Base-by-base conservation (phyloP, 192 early-diverging fungal genomes). In the Backusella sp. region DNA sequence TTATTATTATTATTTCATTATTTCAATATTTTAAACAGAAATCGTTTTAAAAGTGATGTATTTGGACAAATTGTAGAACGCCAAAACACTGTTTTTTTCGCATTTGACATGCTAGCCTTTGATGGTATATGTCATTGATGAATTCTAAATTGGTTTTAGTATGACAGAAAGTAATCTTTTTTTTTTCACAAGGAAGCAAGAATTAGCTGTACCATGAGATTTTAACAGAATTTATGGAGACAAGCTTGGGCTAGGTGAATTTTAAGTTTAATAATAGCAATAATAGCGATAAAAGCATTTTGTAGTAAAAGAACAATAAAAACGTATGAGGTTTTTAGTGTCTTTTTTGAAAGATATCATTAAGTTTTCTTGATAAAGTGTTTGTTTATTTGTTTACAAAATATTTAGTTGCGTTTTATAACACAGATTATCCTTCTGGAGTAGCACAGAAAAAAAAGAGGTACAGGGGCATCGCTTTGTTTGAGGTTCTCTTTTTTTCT, bases 331-430 rank as follows among this genome's bases (percentile, higher is more conserved):
- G 26, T 62, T 14, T 62, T 62, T 62, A 62, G 9, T 14, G 56
- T 28, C 23, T 28, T 62, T 56, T 62, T 62, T 62, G 23, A 14
- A 62, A 28, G 11, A 26, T 5, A 56, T 6, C 12, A 28, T 62
- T 28, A 23, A 28, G 11, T 28, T 28, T 9, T 62, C 26, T 62
- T 28, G 26, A 28, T 62, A 28, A 28, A 28, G 9, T 62, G 56
- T 59, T 56, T 59, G 53, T 59, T 59, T 59, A 59, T 26, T 59
- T 59, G 53, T 59, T 59, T 59, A 59, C 53, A 62, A 62, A 62
- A 62, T 26, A 62, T 62, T 62, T 62, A 62, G 23, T 15, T 62
- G 2, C 23, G 56, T 62, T 62, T 62, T 62, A 62, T 28, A 28
- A 62, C 56, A 62, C 56, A 62, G 56, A 62, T 62, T 62, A 28